Base-by-base conservation (phyloP, 345 rosid genomes). In the Iberis pinnata region DNA sequence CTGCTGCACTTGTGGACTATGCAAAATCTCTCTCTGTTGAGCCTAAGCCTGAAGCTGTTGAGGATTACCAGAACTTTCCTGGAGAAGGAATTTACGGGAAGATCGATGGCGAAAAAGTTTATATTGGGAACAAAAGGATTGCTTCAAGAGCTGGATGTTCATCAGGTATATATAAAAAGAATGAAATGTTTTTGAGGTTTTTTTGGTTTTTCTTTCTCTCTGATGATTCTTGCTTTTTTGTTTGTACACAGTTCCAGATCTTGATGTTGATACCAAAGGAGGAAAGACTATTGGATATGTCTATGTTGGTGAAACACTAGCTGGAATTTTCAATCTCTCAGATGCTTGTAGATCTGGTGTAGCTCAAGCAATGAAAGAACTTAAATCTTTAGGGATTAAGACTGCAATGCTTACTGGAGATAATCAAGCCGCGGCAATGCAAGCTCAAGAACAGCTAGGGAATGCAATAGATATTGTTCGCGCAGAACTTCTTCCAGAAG, bases 401-500 rank as follows among this genome's bases (percentile, higher is more conserved):
- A 69, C 86, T 7, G 88, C 72, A 6, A 85, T 92, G 95, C 80
- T 92, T 7, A 88, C 98, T 0, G 98, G 98, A 61, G 98, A 92
- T 65, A 74, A 76, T 53, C 71, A 77, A 59, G 78, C 72, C 4
- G 75, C 82, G 0, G 95, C 98, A 45, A 63, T 70, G 76, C 75
- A 78, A 57, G 84, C 85, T 4, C 88, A 92, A 57, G 72, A 81
- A 60, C 88, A 92, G 95, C 60, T 92, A 26, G 77, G 74, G 39
- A 58, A 83, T 66, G 77, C 65, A 12, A 70, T 85, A 7, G 88
- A 88, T 2, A 49, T 37, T 20, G 80, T 92, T 27, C 72, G 71
- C 12, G 71, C 95, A 1, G 95, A 88, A 42, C 90, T 92, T 57
- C 72, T 88, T 42, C 98, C 98, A 0, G 81, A 85, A 66, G 94